Evolutionary conservation across 1,284 basidiomycete genomes (phyloP).

Genomic region (Blastosporella zonata): DNA sequence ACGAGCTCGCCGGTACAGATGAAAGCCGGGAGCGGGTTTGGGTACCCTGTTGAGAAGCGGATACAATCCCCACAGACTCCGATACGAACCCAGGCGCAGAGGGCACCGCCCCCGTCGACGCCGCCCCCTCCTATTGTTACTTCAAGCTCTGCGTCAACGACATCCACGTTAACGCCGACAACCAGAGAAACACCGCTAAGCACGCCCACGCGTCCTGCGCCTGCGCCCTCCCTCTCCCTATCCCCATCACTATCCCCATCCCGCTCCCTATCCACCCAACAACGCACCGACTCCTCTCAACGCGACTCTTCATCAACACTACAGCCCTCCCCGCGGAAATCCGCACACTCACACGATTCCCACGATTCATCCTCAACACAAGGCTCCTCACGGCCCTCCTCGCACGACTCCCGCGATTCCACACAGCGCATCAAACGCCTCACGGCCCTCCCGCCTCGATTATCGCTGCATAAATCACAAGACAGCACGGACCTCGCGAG

Average conservation of each 20-base stretch:
- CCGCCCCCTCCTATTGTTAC: too few species aligned
- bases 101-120: too few species aligned
- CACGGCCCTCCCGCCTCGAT: slow-evolving; percentile 45
- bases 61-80: not conserved
- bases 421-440: slow-evolving; percentile 25
- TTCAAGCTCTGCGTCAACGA: too few species aligned
- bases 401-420: slow-evolving; percentile 16
- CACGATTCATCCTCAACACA: slow-evolving; percentile 11
- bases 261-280: slow-evolving; percentile 2
- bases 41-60: slow-evolving; percentile 18
- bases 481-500: slow-evolving; percentile 33
- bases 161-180: too few species aligned
- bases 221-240: slow-evolving; percentile 3
- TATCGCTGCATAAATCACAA: slow-evolving; percentile 45
- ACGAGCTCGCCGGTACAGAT: not conserved
- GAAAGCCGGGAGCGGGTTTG: not conserved
- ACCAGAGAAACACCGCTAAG: too few species aligned
- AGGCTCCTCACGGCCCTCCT: slow-evolving; percentile 8
- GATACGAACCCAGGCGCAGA: too few species aligned
- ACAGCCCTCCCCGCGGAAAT: slow-evolving; percentile 1
- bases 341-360: not conserved
- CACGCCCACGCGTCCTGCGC: not conserved
- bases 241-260: not conserved
- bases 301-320: too few species aligned
- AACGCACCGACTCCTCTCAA: too few species aligned